Evolutionary conservation across 495 filamentous ascomycete species (phyloP), one percentile per base, ranked within the genome.

Genomic region (Physcia stellaris): DNA sequence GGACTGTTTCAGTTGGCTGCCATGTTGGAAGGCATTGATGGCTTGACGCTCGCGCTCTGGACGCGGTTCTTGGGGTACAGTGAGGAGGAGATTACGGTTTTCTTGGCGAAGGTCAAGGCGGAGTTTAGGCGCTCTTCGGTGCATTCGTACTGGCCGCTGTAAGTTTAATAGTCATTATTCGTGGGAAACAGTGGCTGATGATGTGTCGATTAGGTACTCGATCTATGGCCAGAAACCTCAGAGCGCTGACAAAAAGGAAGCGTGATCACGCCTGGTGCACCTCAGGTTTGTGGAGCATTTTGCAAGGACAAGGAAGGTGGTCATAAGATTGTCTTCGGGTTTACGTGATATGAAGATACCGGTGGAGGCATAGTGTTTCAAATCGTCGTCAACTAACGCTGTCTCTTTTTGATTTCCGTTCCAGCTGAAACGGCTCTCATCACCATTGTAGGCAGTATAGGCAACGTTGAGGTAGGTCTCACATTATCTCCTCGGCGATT

Each of bases 1-100:
- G 78, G 78, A 47, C 57, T 62, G 40, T 73, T 66, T 19, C 72
- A 77, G 24, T 48, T 73, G 19, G 42, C 76, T 2, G 70, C 78
- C 44, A 72, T 76, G 5, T 53, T 77, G 34, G 63, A 75, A 44
- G 70, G 73, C 6, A 71, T 78, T 39, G 72, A 57, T 20, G 64
- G 64, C 9, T 67, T 66, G 41, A 58, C 56, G 2, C 54, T 77
- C 31, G 75, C 71, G 6, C 66, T 76, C 13, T 62, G 75, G 42
- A 79, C 73, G 0, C 62, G 71, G 17, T 66, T 71, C 0, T 58
- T 73, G 31, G 56, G 59, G 36, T 53, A 47, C 45, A 49, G 47
- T 17, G 37, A 32, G 17, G 48, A 56, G 20, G 42, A 46, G 11
- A 41, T 54, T 4, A 40, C 50, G 24, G 55, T 52, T n/a, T 45